Conservation (phyloP, 1,284 basidiomycete species). For the Laetiporus sulphureus region DNA sequence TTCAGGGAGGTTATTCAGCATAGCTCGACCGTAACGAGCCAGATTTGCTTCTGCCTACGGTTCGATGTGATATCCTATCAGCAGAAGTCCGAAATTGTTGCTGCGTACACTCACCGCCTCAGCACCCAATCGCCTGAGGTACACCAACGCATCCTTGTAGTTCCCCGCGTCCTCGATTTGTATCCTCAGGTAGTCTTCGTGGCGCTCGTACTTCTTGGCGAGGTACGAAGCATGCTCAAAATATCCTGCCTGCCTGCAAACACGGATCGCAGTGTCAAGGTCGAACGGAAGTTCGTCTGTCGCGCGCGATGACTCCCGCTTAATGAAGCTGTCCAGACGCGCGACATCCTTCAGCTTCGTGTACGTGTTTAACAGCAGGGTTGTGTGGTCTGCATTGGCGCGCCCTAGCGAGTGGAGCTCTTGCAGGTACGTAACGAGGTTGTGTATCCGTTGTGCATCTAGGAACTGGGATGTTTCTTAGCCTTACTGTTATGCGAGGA, state of each 20-base stretch:
- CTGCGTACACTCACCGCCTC: conserved; percentile 65
- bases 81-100: neutral
- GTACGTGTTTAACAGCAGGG: conserved; percentile 92
- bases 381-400: conserved; percentile 96
- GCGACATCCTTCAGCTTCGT: conserved; percentile 92
- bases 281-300: conserved; percentile 84
- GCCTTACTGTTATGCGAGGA: no score
- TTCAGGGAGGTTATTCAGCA: conserved; percentile 77
- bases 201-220: conserved; percentile 84
- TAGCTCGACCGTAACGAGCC: conserved; percentile 76
- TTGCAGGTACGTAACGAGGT: conserved; percentile 93
- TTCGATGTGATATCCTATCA: neutral
- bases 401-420: conserved; percentile 86
- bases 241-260: conserved; percentile 95
- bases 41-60: conserved; percentile 74
- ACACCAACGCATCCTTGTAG: conserved; percentile 76
- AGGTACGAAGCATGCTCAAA: conserved; percentile 94
- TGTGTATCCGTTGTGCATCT: conserved; percentile 92
- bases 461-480: conserved; percentile 83
- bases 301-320: conserved; percentile 58
- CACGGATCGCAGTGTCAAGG: conserved; percentile 92
- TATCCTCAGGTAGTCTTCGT: conserved; percentile 91
- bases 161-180: conserved; percentile 91
- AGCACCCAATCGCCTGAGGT: conserved; percentile 73
- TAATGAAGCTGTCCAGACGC: conserved; percentile 89